Conservation (phyloP, 2,329 filamentous ascomycete species). For the Fusarium acutatum region DNA sequence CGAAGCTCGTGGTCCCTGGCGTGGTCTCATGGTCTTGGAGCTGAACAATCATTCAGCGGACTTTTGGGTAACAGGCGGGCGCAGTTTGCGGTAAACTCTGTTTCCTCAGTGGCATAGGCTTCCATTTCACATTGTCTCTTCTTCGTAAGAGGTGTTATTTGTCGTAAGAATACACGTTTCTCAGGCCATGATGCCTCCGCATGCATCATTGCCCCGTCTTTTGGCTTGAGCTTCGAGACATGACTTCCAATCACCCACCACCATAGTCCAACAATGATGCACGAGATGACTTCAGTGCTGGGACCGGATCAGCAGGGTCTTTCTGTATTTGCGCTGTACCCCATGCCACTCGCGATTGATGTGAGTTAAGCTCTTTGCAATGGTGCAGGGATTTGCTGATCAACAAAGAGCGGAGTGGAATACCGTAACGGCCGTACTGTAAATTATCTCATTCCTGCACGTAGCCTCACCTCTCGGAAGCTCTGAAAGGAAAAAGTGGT, state of each 20-base stretch:
- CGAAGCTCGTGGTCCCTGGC: constrained; percentile 16
- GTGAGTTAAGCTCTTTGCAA: constrained; percentile 15
- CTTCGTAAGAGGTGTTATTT: background rate
- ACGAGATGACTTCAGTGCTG: constrained; percentile 34
- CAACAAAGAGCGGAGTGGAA: background rate
- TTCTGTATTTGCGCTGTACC: constrained; percentile 16
- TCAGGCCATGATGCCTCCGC: constrained; percentile 18
- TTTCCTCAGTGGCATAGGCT: background rate
- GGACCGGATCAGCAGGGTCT: constrained; percentile 40
- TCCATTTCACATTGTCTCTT: background rate
- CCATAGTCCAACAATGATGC: constrained; percentile 14
- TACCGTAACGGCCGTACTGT: constrained; percentile 21
- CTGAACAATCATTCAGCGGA: constrained; percentile 5
- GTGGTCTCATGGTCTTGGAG: constrained; percentile 25
- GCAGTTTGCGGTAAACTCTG: background rate
- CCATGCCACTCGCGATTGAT: constrained; percentile 2
- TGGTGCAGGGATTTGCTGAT: constrained; percentile 9
- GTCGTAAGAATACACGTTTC: constrained; percentile 6
- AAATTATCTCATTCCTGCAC: constrained; percentile 22
- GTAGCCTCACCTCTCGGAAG: constrained; percentile 19
- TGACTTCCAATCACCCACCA: constrained; percentile 13
- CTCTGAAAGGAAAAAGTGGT: constrained; percentile 1
- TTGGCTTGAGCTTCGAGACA: constrained; percentile 13
- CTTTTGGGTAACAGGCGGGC: background rate
- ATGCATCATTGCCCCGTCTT: constrained; percentile 29